Base-by-base conservation (phyloP, 1,284 basidiomycete species). In the Fomes fomentarius region DNA sequence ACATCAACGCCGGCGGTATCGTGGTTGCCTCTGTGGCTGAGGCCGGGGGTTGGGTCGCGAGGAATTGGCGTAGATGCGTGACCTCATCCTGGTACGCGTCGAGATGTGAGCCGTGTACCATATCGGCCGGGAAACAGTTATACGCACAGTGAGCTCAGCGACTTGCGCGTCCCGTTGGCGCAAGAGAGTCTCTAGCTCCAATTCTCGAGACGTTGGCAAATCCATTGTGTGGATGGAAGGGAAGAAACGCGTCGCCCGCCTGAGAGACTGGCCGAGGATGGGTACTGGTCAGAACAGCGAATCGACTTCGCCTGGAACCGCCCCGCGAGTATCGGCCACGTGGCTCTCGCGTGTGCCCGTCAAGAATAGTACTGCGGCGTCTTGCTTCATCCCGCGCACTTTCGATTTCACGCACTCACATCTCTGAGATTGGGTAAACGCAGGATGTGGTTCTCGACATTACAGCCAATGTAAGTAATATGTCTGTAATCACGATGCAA, bases 151-250 rank as follows among this genome's bases (percentile, higher is more conserved):
- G 56, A 92, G 79, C 64, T 86, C 80, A 47, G 79, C 74, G 52
- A 91, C 72, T 66, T 91, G 87, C 51, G 76, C 75, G 70, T 92
- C 89, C 63, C 87, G 80, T 68, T 85, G 78, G 62, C 88, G 78
- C 17, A 93, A 74, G 10, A 88, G 76, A 39, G 81, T 80, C 71
- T 93, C 90, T 38, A 93, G 82, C 68, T 92, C 88, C 57, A 91
- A 75, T 71, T 91, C 89, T 69, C 90, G 78, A 53, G 82, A 72
- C 33, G 85, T 80, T 21, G 90, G 90, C 42, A 89, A 72, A 56
- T 85, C 82, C 86, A 89, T 89, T 65, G 63, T 60, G 59, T 47
- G 39, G 35, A 21, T 28, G 40, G 42, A 45, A 56, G 46, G 52
- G 47, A 37, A 58, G 57, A 59, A 58, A 57, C 50, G 57, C 54